phyloP scores from a whole-genome alignment of 371 early-diverging fungal genomes.

The Haplosporangium sp. region DNA sequence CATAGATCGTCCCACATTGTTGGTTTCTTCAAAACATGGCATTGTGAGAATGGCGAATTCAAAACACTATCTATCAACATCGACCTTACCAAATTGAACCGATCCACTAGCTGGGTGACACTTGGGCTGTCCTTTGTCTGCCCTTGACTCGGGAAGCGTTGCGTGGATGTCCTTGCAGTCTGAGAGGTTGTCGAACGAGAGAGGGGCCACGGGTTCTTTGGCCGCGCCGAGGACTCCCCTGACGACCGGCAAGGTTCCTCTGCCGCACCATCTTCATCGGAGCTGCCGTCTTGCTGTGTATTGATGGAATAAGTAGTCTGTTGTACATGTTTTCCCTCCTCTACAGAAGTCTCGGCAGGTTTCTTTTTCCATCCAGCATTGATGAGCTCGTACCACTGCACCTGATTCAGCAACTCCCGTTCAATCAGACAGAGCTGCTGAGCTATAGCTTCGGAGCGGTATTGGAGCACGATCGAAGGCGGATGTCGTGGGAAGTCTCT shows the following conservation, averaged over 20 bases:
- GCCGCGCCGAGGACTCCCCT: background rate
- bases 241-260: background rate
- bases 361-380: conserved; percentile 69
- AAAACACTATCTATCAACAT: no score
- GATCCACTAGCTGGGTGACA: conserved; percentile 70
- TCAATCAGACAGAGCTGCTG: conserved; percentile 74
- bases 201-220: conserved; percentile 18
- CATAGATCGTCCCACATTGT: no score
- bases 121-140: conserved; percentile 54
- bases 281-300: background rate
- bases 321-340: conserved; percentile 2
- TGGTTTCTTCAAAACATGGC: no score
- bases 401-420: conserved; percentile 59
- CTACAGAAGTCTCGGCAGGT: conserved; percentile 4
- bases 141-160: conserved; percentile 5
- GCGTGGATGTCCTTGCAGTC: conserved; percentile 15
- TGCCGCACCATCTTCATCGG: conserved; percentile 1
- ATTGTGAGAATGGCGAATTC: no score
- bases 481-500: conserved; percentile 12
- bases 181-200: conserved; percentile 9
- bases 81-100: conserved; percentile 68
- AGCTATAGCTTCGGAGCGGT: conserved; percentile 68
- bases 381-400: conserved; percentile 75
- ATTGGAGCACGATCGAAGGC: conserved; percentile 61
- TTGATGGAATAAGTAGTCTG: background rate